These are phyloP conservation scores for Phytophthora niederhauseri DNA, from an alignment of 352 stramenopile genomes.

Conservation along the genomic window DNA sequence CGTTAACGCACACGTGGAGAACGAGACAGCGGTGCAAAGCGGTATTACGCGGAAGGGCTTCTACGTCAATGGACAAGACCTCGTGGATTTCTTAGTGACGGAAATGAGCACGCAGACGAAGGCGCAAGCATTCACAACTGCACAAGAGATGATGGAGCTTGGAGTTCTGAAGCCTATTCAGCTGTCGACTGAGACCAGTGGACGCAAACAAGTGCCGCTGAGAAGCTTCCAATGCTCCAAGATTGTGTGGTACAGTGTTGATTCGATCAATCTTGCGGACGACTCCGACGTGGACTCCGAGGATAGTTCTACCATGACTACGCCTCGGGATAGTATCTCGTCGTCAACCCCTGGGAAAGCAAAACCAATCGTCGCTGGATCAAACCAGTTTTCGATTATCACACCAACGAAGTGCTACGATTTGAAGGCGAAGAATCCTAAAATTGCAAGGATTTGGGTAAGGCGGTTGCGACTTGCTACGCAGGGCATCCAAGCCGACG, in stretches of 20 bases:
- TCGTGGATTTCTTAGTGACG: conserved; percentile 78
- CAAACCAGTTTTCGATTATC: conserved; percentile 89
- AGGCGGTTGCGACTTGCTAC: conserved; percentile 67
- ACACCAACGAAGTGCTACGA: conserved; percentile 88
- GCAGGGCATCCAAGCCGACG: conserved; percentile 31
- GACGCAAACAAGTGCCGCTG: conserved; percentile 25
- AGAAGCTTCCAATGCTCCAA: conserved; percentile 81
- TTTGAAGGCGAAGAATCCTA: conserved; percentile 78
- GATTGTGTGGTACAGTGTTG: conserved; percentile 78
- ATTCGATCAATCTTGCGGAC: conserved; percentile 75
- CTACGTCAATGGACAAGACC: conserved; percentile 76
- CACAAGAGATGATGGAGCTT: conserved; percentile 79
- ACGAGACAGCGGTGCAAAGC: conserved; percentile 31
- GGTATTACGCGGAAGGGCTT: conserved; percentile 63
- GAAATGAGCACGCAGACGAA: conserved; percentile 64
- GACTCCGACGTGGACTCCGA: conserved; percentile 79
- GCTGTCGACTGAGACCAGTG: conserved; percentile 15
- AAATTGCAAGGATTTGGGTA: conserved; percentile 77
- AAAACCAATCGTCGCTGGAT: conserved; percentile 42
- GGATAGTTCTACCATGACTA: conserved; percentile 45
- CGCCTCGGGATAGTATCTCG: conserved; percentile 30
- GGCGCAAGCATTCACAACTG: conserved; percentile 66
- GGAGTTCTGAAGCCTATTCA: conserved; percentile 63
- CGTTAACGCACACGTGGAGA: conserved; percentile 46
- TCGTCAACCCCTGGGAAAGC: conserved; percentile 16